phyloP scores from a whole-genome alignment of 179 eudicot genomes.

The Silene noctiflora region DNA sequence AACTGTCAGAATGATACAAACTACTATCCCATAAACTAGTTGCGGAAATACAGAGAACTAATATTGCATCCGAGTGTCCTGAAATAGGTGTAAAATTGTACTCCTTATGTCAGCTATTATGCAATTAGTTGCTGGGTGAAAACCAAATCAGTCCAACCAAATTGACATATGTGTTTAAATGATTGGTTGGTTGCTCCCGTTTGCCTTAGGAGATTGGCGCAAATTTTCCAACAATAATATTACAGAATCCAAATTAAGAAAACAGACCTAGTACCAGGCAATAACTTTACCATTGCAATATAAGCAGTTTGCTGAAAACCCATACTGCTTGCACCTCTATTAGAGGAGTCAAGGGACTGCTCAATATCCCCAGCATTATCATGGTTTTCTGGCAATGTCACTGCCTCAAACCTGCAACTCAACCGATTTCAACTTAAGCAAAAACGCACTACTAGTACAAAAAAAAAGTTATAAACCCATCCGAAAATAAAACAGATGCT shows the following conservation, averaged over 20 bases:
- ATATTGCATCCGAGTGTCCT: too few relatives aligned
- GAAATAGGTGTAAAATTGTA: background rate
- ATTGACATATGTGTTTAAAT: too few relatives aligned
- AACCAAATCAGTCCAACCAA: too few relatives aligned
- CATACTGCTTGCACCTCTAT: slow-evolving; percentile 31
- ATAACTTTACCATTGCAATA: slow-evolving; percentile 59
- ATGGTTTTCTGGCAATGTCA: slow-evolving; percentile 65
- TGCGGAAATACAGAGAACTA: too few relatives aligned
- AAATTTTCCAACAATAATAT: too few relatives aligned
- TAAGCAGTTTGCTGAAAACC: slow-evolving; percentile 58
- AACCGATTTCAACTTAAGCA: background rate
- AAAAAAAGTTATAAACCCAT: slow-evolving; percentile 9
- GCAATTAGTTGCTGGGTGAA: background rate
- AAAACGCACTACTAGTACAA: background rate
- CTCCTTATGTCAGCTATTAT: background rate
- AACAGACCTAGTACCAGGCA: too few relatives aligned
- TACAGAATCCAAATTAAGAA: background rate
- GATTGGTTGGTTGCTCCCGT: too few relatives aligned
- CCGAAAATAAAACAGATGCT: background rate
- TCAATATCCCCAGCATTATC: slow-evolving; percentile 64
- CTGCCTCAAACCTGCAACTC: slow-evolving; percentile 61
- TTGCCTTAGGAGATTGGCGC: too few relatives aligned
- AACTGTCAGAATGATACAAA: background rate
- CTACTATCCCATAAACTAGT: background rate
- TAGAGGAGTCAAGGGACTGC: slow-evolving; percentile 44